Base-by-base conservation (phyloP, 768 basidiomycete species). In the Rubroboletus pulcherrimus region DNA sequence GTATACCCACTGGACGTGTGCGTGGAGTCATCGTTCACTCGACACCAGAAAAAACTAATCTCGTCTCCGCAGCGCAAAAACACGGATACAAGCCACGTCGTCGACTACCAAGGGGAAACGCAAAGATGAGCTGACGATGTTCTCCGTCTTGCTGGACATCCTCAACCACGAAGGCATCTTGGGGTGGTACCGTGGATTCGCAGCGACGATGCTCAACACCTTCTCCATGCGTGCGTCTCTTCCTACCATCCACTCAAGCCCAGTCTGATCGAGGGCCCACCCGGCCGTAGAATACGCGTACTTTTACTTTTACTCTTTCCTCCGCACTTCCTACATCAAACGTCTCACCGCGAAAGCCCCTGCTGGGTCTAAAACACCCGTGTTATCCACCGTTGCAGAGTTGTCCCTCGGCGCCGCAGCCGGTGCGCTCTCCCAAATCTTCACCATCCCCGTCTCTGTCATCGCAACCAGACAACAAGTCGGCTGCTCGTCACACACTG, bases 401-500 rank as follows among this genome's bases (percentile, higher is more conserved):
- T 80, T 99, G 5, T 68, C 89, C 19, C 78, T 99, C 17, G 96
- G 97, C 11, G 97, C 97, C 2, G 65, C 89, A 12, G 97, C 97
- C 1, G 97, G 96, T 3, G 96, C 86, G 0, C 82, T 98, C 17
- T 95, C 95, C 5, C 97, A 98, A 71, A 87, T 98, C 54, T 98
- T 98, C 75, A 99, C 97, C 21, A 97, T 98, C 62, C 97, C 97
- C 10, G 96, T 98, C 14, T 84, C 93, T 7, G 96, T 98, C 49
- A 97, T 99, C 65, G 97, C 97, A 15, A 98, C 96, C 5, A 84
- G 97, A 14, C 97, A 99, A 72, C 97, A 99, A 74, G 82, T 98
- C 48, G 89, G 90, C 41, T 78, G 77, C 14, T 71, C 77, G 0
- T 60, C 33, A 9, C 33, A 35, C 29, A 14, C 39, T 7, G 31